phyloP scores from a whole-genome alignment of 345 rosid genomes.

The Camelina neglecta region DNA sequence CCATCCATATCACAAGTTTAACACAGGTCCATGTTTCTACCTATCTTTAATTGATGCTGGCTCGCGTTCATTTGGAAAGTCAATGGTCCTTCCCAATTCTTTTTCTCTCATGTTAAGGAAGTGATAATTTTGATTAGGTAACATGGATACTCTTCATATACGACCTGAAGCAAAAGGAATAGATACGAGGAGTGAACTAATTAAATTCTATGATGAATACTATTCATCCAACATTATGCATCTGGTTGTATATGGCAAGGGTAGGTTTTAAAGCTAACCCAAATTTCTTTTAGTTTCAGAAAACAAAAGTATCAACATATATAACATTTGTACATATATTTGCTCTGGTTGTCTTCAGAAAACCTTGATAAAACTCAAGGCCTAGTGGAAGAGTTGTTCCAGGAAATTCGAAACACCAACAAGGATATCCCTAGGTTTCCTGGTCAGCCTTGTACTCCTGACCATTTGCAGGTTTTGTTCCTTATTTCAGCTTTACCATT shows the following conservation, averaged over 20 bases:
- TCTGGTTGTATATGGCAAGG: constrained; percentile 84
- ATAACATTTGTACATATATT: constrained; percentile 5
- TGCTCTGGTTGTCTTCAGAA: constrained; percentile 55
- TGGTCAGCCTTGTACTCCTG: constrained; percentile 75
- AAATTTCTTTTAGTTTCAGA: neutral
- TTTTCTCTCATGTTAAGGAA: constrained; percentile 15
- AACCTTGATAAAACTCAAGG: constrained; percentile 67
- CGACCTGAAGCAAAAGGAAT: constrained; percentile 72
- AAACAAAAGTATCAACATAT: constrained; percentile 1
- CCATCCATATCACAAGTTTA: constrained; percentile 84
- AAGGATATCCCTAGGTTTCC: constrained; percentile 54
- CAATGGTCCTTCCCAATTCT: neutral
- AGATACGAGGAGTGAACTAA: constrained; percentile 73
- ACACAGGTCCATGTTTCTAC: constrained; percentile 61
- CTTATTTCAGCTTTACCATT: constrained; percentile 17
- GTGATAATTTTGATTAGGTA: constrained; percentile 54
- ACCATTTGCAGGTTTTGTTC: constrained; percentile 76
- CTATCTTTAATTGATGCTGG: neutral
- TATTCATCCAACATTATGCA: constrained; percentile 94
- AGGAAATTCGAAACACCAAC: constrained; percentile 62
- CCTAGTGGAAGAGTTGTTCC: constrained; percentile 68
- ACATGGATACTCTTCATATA: constrained; percentile 78
- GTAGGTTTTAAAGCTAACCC: constrained; percentile 47
- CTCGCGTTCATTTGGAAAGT: constrained; percentile 3
- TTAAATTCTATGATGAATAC: constrained; percentile 73